phyloP scores from a whole-genome alignment of 1,139 yeast species.

The Nakaseomyces kungkrabaensis region DNA sequence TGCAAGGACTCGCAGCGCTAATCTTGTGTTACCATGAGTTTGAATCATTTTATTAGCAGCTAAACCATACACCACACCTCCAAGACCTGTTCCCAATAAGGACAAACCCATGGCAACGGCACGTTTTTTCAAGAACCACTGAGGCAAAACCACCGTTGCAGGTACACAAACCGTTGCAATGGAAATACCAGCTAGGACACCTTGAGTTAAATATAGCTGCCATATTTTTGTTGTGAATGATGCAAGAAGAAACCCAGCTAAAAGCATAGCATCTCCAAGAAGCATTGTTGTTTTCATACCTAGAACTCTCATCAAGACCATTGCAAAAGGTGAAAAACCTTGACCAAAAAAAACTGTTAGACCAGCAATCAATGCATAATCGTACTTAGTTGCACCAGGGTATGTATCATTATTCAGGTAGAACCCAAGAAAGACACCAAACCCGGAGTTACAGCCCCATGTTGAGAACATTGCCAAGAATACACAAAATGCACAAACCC shows the following conservation, averaged over 20 bases:
- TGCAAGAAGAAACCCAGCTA: slow-evolving; percentile 52
- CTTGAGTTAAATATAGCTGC: slow-evolving; percentile 67
- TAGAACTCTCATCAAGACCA: slow-evolving; percentile 31
- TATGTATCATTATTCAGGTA: slow-evolving; percentile 42
- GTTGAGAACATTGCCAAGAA: slow-evolving; percentile 46
- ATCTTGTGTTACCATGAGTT: slow-evolving; percentile 47
- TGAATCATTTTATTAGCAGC: slow-evolving; percentile 34
- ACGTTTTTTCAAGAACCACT: slow-evolving; percentile 51
- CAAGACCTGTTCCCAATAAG: slow-evolving; percentile 51
- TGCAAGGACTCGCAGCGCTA: slow-evolving; percentile 60
- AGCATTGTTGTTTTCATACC: slow-evolving; percentile 35
- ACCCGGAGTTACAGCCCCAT: slow-evolving; percentile 70
- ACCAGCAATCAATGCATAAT: slow-evolving; percentile 65
- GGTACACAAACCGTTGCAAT: slow-evolving; percentile 55
- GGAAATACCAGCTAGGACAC: slow-evolving; percentile 53
- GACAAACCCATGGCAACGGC: slow-evolving; percentile 49
- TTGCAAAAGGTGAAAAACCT: slow-evolving; percentile 44
- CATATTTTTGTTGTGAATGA: slow-evolving; percentile 51
- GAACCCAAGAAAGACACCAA: slow-evolving; percentile 56
- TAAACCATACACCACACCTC: slow-evolving; percentile 39
- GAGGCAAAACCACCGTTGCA: slow-evolving; percentile 44
- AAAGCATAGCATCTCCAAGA: slow-evolving; percentile 43
- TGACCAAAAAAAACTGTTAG: slow-evolving; percentile 51
- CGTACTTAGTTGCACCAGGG: slow-evolving; percentile 48
- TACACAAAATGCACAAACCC: slow-evolving; percentile 54